These are phyloP conservation scores for Colletotrichum chlorophyti DNA, from an alignment of 2,329 filamentous ascomycete genomes.

Conservation along the genomic window DNA sequence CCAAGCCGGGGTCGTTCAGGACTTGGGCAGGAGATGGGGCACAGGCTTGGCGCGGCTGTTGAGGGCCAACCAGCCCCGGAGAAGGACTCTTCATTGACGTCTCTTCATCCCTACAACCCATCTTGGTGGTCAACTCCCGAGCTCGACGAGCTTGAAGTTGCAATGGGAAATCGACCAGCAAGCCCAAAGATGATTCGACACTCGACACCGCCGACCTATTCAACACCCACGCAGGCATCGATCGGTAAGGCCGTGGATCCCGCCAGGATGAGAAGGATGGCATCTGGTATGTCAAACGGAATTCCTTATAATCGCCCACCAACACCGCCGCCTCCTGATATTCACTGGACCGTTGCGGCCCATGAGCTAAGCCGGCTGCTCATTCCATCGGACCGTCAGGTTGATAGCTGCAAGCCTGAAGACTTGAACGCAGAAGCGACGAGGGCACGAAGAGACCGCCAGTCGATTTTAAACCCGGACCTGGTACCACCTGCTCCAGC, in stretches of 20 bases:
- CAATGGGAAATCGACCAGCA: conserved; percentile 57
- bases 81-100: conserved; percentile 34
- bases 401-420: conserved; percentile 76
- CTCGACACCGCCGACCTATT: conserved; percentile 74
- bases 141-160: conserved; percentile 73
- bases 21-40: conserved; percentile 65
- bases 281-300: conserved; percentile 59
- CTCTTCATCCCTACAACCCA: conserved; percentile 63
- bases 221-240: conserved; percentile 87
- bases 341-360: conserved; percentile 85
- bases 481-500: conserved; percentile 38
- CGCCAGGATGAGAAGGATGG: conserved; percentile 67
- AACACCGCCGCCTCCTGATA: conserved; percentile 77
- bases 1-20: conserved; percentile 43
- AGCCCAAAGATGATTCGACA: conserved; percentile 61
- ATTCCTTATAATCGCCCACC: conserved; percentile 51
- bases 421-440: conserved; percentile 78
- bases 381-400: conserved; percentile 78
- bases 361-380: conserved; percentile 83
- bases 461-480: conserved; percentile 55
- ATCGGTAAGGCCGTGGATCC: conserved; percentile 79
- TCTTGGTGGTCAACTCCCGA: conserved; percentile 74
- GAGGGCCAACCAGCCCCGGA: conserved; percentile 39
- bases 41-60: conserved; percentile 52
- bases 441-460: conserved; percentile 68